phyloP scores from a whole-genome alignment of 1,139 yeast genomes.

The Wickerhamomyces sp. region DNA sequence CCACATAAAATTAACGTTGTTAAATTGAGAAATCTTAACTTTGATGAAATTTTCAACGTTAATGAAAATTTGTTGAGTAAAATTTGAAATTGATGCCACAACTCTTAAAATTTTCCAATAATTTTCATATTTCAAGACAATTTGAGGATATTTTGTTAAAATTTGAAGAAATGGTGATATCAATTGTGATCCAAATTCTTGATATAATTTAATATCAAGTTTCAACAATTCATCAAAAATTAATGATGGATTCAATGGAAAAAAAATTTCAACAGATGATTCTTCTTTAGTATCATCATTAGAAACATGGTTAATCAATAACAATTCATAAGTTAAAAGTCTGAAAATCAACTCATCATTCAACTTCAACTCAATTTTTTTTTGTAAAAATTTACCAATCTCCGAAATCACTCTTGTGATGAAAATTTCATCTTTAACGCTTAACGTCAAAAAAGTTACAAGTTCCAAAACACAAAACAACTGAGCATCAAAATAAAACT shows the following conservation, averaged over 20 bases:
- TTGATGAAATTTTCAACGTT: conserved; percentile 44
- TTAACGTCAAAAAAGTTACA: conserved; percentile 44
- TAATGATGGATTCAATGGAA: neutral
- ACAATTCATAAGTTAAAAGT: conserved; percentile 17
- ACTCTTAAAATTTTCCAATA: conserved; percentile 63
- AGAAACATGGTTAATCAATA: conserved; percentile 10
- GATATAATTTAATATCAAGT: conserved; percentile 13
- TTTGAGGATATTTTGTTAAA: conserved; percentile 37
- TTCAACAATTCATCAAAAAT: conserved; percentile 15
- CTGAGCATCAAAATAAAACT: conserved; percentile 49
- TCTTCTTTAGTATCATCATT: no score
- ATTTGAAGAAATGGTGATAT: conserved; percentile 43
- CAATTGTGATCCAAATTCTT: conserved; percentile 44
- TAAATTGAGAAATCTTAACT: conserved; percentile 22
- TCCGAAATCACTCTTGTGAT: conserved; percentile 4
- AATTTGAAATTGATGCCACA: conserved; percentile 51
- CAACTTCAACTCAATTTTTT: conserved; percentile 7
- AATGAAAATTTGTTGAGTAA: conserved; percentile 43
- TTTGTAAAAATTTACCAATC: conserved; percentile 7
- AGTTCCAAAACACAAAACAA: conserved; percentile 51
- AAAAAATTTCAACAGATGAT: neutral
- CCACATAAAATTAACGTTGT: conserved; percentile 51
- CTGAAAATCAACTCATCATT: conserved; percentile 12
- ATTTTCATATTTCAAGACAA: conserved; percentile 39
- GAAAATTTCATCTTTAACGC: conserved; percentile 23